A percentile compares a stretch with the other conserved stretches of the same genome.
phyloP scores from a whole-genome alignment of 306 rosid species.

The Lotus japonicus region DNA sequence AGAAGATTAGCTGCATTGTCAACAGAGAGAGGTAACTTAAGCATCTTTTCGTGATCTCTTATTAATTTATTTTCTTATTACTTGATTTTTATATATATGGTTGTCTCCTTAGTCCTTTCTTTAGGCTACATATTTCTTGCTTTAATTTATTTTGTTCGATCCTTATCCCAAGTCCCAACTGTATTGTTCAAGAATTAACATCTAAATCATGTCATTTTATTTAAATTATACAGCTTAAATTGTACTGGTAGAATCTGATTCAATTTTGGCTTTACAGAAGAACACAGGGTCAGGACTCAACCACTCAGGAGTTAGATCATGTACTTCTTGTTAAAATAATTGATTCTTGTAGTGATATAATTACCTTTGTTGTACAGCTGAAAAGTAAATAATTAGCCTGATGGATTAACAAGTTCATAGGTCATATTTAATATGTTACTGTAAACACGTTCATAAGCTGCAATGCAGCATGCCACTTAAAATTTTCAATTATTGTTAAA shows the following conservation, averaged over 20 bases:
- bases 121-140: background rate
- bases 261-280: background rate
- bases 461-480: background rate
- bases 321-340: background rate
- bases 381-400: background rate
- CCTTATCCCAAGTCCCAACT: background rate
- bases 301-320: background rate
- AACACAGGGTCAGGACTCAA: background rate
- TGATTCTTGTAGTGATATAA: background rate
- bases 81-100: background rate
- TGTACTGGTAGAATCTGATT: background rate
- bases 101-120: conserved; percentile 9
- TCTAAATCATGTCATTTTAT: background rate
- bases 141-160: background rate
- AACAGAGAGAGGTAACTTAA: conserved; percentile 43
- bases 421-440: background rate
- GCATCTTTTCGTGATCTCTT: conserved; percentile 11
- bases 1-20: conserved; percentile 47
- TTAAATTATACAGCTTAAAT: background rate
- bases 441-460: background rate
- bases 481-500: background rate
- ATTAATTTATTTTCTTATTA: background rate
- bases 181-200: conserved; percentile 6
- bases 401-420: background rate
- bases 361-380: background rate